Evolutionary conservation across 2,329 filamentous ascomycete species (phyloP), one percentile per base, ranked within the genome.

Genomic region (Tolypocladium endophyticum): DNA sequence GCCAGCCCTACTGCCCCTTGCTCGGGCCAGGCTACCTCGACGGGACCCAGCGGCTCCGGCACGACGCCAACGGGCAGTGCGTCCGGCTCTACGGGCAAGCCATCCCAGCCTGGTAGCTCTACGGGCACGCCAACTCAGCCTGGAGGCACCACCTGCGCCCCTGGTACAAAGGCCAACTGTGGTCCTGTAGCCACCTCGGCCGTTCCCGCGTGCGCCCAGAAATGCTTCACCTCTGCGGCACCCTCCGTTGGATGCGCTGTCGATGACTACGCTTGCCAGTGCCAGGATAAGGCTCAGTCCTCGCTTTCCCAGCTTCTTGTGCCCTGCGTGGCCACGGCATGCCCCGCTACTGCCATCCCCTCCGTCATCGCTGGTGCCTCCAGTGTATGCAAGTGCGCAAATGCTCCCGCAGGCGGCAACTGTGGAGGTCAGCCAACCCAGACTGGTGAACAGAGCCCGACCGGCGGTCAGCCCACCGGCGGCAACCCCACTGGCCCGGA

Each of bases 191-290:
- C 67, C n/a, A 64, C 60, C 33, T 62, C 66, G 20, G 67, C 65
- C 9, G 61, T 70, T 18, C 68, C 68, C 4, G 56, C 61, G 12
- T 70, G 68, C 38, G 68, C 68, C 11, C 65, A 68, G 35, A 41
- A 60, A 7, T 71, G 69, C 61, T 71, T 71, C 61, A 53, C 61
- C 3, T 65, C 65, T 8, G 63, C 64, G 20, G 67, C 66, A 1
- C 68, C 69, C 1, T 47, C 58, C 0, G 65, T 70, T 8, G 65
- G 66, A 12, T 71, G 69, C 60, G 63, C 61, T 23, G 61, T 66
- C 11, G 55, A 63, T 33, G 68, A 71, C 61, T 71, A 67, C 53
- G 60, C 58, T 7, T 71, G 69, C 38, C 69, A 71, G 35, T 71
- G 69, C 55, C 58, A 66, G 33, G 60, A 64, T 8, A 65, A 64